phyloP scores from a whole-genome alignment of 768 basidiomycete genomes.

The Zangia roseola region DNA sequence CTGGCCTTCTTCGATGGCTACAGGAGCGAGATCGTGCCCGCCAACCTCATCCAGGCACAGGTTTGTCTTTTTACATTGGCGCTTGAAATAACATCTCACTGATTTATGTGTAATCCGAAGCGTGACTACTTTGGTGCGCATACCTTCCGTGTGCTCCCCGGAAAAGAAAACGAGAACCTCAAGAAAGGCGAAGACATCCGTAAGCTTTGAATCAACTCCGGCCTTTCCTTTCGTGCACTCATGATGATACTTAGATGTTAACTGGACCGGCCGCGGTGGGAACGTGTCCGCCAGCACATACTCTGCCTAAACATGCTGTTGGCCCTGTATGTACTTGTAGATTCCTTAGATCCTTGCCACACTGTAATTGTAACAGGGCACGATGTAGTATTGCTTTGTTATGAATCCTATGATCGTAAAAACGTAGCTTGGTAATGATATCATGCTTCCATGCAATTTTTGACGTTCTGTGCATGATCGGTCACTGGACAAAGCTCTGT shows the following conservation, averaged over 20 bases:
- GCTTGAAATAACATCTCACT: neutral
- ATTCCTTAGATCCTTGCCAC: conserved; percentile 8
- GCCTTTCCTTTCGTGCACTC: neutral
- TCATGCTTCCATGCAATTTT: no score
- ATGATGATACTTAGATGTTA: conserved; percentile 62
- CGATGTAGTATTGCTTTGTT: conserved; percentile 14
- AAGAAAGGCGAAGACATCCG: conserved; percentile 84
- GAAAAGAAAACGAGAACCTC: conserved; percentile 85
- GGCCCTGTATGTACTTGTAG: conserved; percentile 14
- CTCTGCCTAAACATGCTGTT: conserved; percentile 45
- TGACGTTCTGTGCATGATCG: no score
- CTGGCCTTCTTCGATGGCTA: conserved; percentile 99
- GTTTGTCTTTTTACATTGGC: conserved; percentile 36
- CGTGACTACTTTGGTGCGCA: conserved; percentile 99
- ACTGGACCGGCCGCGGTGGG: conserved; percentile 98
- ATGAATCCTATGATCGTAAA: no score
- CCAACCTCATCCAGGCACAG: conserved; percentile 94
- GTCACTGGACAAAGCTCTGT: neutral
- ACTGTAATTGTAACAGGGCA: conserved; percentile 14
- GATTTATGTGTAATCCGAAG: conserved; percentile 34
- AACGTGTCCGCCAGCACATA: conserved; percentile 91
- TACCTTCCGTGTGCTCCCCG: conserved; percentile 93
- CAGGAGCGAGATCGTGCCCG: conserved; percentile 91
- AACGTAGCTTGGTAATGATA: no score
- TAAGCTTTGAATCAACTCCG: conserved; percentile 42